Evolutionary conservation across 1,139 yeast species (phyloP).

Genomic region (Debaryomyces subglobosus): DNA sequence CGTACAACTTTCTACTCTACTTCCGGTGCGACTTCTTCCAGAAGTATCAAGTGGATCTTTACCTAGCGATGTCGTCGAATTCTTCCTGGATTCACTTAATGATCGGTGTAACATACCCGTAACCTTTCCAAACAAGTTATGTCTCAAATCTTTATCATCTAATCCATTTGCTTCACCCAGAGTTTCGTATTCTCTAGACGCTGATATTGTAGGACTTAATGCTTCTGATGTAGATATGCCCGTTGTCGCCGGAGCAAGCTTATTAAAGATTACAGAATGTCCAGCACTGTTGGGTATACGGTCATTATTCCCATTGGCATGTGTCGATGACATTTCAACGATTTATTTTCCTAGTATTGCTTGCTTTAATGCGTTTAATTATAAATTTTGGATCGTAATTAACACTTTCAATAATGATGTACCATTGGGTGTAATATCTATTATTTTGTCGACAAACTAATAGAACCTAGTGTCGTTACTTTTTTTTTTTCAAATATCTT

Average conservation of each 20-base stretch:
- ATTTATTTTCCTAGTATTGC: not conserved
- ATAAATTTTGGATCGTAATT: not conserved
- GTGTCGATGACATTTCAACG: constrained; percentile 7
- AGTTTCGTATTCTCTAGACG: constrained; percentile 9
- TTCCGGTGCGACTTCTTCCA: not conserved
- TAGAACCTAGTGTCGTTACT: not conserved
- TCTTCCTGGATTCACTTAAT: constrained; percentile 21
- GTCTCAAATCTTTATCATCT: constrained; percentile 24
- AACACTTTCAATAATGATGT: not conserved
- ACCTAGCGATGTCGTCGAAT: constrained; percentile 14
- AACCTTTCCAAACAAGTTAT: constrained; percentile 35
- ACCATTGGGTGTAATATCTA: not conserved
- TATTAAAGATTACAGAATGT: constrained; percentile 6
- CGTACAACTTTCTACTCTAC: not conserved
- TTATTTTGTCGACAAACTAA: not conserved
- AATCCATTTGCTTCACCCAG: constrained; percentile 1
- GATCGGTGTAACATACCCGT: constrained; percentile 34
- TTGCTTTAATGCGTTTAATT: not conserved
- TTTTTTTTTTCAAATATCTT: not conserved
- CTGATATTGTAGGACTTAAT: constrained; percentile 18
- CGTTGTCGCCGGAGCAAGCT: constrained; percentile 16
- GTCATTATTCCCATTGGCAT: constrained; percentile 2
- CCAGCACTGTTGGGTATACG: constrained; percentile 2
- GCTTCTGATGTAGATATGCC: constrained; percentile 19
- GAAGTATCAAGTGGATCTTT: constrained; percentile 4